A percentile compares a stretch with the other conserved stretches of the same genome.
phyloP scores from a whole-genome alignment of 106 monocot genomes.

The Cymbidium sinense region DNA sequence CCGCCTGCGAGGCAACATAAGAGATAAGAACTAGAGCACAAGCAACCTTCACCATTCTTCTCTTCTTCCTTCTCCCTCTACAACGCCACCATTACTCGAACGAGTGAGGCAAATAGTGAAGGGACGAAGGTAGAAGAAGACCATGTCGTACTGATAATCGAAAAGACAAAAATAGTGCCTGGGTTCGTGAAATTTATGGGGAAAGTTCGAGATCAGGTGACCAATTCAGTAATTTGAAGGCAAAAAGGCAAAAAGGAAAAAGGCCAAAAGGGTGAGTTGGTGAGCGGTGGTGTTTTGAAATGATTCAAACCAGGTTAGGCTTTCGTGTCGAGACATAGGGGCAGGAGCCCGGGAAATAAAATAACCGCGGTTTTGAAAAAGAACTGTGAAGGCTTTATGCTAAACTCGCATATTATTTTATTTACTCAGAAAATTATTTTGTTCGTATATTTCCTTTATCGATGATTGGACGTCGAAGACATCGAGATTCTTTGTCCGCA shows the following conservation, averaged over 20 bases:
- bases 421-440: too few species aligned
- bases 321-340: neutral
- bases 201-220: neutral
- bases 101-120: neutral
- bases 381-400: too few species aligned
- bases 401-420: too few species aligned
- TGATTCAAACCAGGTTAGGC: neutral
- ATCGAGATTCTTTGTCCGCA: too few species aligned
- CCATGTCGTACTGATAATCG: neutral
- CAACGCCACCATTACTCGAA: neutral
- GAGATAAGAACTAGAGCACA: neutral
- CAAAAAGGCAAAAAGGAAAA: too few species aligned
- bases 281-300: neutral
- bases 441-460: too few species aligned
- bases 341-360: slow-evolving; percentile 8
- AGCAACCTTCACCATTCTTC: neutral
- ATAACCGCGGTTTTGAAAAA: neutral
- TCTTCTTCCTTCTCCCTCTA: neutral
- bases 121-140: neutral
- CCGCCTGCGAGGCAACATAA: neutral
- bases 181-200: neutral
- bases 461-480: too few species aligned
- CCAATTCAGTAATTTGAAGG: neutral
- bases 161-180: neutral
- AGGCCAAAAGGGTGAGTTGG: too few species aligned